Evolutionary conservation across 441 rosid species (phyloP).

Genomic region (Adansonia grandidieri): DNA sequence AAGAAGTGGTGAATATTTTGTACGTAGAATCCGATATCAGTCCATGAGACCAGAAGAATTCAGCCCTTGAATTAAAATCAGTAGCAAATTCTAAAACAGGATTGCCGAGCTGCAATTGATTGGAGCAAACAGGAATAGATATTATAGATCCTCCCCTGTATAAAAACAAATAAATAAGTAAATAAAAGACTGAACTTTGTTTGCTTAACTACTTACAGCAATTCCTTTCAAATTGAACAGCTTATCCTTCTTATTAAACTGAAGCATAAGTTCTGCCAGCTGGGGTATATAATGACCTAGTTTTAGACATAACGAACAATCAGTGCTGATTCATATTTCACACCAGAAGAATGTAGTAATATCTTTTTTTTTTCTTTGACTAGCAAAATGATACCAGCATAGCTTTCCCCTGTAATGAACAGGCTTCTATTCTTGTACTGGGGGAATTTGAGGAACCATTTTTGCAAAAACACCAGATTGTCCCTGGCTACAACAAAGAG

Average conservation of each 20-base stretch:
- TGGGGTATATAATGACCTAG: conserved; percentile 96
- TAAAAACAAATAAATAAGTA: not conserved
- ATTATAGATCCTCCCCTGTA: not conserved
- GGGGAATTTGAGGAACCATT: conserved; percentile 90
- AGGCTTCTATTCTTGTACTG: conserved; percentile 88
- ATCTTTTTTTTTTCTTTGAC: conserved; percentile 9
- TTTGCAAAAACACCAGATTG: conserved; percentile 87
- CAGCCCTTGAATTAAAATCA: conserved; percentile 92
- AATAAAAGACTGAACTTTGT: not conserved
- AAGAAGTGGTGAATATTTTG: conserved; percentile 79
- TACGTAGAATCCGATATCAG: conserved; percentile 83
- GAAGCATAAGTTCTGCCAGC: conserved; percentile 80
- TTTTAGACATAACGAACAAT: conserved; percentile 21
- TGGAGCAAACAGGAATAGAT: conserved; percentile 9
- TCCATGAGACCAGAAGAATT: conserved; percentile 97
- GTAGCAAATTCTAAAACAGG: conserved; percentile 84
- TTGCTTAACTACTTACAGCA: conserved; percentile 63
- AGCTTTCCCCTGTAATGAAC: conserved; percentile 94
- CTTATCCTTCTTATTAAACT: conserved; percentile 71
- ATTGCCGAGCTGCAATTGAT: conserved; percentile 74
- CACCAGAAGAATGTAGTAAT: not conserved
- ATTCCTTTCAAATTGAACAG: conserved; percentile 88
- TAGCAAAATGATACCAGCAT: conserved; percentile 67
- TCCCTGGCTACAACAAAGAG: conserved; percentile 69
- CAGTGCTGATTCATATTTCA: conserved; percentile 4